A percentile compares a stretch with the other conserved stretches of the same genome.
phyloP scores from a whole-genome alignment of 2,329 filamentous ascomycete species.

The Cladosporium halotolerans region DNA sequence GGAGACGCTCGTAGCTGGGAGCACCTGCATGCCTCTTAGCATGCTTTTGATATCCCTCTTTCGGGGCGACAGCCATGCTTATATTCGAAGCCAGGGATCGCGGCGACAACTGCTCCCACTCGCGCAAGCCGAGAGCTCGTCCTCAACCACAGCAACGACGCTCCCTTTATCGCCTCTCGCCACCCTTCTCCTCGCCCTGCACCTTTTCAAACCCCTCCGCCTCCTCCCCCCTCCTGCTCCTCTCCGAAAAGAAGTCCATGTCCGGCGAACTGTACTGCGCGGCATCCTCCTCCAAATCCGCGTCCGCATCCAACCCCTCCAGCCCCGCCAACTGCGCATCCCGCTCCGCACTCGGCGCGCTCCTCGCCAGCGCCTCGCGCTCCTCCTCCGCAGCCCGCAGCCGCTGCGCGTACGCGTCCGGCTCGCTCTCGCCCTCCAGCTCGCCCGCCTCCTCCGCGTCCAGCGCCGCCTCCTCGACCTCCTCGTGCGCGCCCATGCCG shows the following conservation, averaged over 20 bases:
- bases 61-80: no score
- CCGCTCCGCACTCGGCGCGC: not conserved
- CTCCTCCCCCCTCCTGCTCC: slow-evolving; percentile 3
- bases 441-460: slow-evolving; percentile 1
- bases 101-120: no score
- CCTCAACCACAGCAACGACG: not conserved
- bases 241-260: slow-evolving; percentile 3
- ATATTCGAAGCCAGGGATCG: no score
- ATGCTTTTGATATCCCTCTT: no score
- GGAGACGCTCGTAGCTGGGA: no score
- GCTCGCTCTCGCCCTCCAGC: not conserved
- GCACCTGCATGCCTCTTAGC: no score
- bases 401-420: slow-evolving; percentile 2
- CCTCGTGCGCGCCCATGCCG: not conserved
- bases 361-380: slow-evolving; percentile 2
- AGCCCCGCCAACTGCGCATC: slow-evolving; percentile 6
- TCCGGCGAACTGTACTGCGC: slow-evolving; percentile 2
- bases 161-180: not conserved
- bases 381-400: slow-evolving; percentile 6
- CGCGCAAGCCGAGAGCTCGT: no score
- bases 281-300: not conserved
- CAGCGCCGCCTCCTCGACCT: slow-evolving; percentile 13
- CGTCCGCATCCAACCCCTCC: not conserved
- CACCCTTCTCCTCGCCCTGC: no score
- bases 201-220: not conserved